Evolutionary conservation across 805 yeast species (phyloP), one percentile per base, ranked within the genome.

Genomic region (Ogataea methanolica): DNA sequence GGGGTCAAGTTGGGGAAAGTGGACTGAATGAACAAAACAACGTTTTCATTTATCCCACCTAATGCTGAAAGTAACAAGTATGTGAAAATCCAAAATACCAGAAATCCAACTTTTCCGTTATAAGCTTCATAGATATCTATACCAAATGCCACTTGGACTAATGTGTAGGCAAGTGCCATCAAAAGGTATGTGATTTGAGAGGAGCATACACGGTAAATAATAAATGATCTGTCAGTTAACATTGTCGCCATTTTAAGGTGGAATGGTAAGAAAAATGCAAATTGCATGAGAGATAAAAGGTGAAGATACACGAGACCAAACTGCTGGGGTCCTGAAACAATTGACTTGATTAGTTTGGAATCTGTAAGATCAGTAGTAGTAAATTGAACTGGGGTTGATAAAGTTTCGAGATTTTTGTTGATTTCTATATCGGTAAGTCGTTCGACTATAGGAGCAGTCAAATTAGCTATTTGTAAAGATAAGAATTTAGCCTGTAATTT

Each of bases 31-130:
- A 82, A 37, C 63, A 80, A 61, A 2, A 80, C 80, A 58, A 75
- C 69, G 47, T 81, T 77, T 63, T 86, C 92, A 58, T 81, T 83
- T 37, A 80, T 78, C 23, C 83, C 76, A 44, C 92, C 92, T n/a
- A 85, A 78, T 1, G 88, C 84, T 52, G 79, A 69, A 80, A 85
- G 77, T 15, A 84, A 74, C 43, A 85, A 55, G 62, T 72, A 85
- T 9, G 80, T 75, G 36, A 79, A 59, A 69, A 81, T 67, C 91
- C 91, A 85, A 53, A 78, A 82, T 1, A 85, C 80, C 36, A 84
- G 67, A 60, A 85, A 85, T 1, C 92, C 92, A 4, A 78, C 72
- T 41, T 67, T 71, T 1, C 88, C 90, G n/a, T 58, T 43, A 58
- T 78, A 84, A 0, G 86, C 71, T 4, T 46, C 49, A 6, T 77